These are phyloP conservation scores for Plenodomus lindquistii DNA, from an alignment of 2,329 filamentous ascomycete species.

Conservation along the genomic window DNA sequence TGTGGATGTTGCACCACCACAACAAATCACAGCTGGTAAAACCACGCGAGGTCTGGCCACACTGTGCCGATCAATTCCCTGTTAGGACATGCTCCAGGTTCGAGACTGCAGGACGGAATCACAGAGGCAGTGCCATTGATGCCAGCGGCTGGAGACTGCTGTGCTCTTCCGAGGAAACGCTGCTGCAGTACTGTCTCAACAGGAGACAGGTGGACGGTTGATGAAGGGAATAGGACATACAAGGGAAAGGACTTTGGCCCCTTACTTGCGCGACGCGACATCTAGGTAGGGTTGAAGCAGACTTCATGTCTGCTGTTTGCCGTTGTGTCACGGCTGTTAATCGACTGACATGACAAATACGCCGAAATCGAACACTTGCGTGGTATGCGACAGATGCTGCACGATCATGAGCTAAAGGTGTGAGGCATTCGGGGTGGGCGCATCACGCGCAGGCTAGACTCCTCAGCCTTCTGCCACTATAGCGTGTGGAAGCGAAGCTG, in stretches of 20 bases:
- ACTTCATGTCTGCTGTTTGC: neutral
- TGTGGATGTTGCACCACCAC: constrained; percentile 18
- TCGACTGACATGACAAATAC: too few species aligned
- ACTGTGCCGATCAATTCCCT: constrained; percentile 16
- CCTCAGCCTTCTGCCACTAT: neutral
- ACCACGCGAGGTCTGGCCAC: constrained; percentile 7
- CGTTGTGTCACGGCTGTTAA: too few species aligned
- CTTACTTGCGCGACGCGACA: neutral
- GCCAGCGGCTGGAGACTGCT: constrained; percentile 8
- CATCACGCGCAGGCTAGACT: neutral
- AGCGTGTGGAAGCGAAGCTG: neutral
- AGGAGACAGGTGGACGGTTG: neutral
- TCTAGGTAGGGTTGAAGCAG: too few species aligned
- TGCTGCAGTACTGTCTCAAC: constrained; percentile 8
- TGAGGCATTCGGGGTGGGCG: neutral
- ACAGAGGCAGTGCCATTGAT: constrained; percentile 4
- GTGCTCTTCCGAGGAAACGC: constrained; percentile 9
- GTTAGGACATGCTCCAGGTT: constrained; percentile 16
- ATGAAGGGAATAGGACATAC: neutral
- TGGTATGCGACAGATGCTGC: neutral
- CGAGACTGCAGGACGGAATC: constrained; percentile 9
- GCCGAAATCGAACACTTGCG: neutral
- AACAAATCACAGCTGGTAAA: constrained; percentile 1
- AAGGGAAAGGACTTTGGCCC: neutral
- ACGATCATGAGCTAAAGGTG: neutral